These are phyloP conservation scores for Escallonia herrerae DNA, from an alignment of 129 eudicot species.

Conservation along the genomic window DNA sequence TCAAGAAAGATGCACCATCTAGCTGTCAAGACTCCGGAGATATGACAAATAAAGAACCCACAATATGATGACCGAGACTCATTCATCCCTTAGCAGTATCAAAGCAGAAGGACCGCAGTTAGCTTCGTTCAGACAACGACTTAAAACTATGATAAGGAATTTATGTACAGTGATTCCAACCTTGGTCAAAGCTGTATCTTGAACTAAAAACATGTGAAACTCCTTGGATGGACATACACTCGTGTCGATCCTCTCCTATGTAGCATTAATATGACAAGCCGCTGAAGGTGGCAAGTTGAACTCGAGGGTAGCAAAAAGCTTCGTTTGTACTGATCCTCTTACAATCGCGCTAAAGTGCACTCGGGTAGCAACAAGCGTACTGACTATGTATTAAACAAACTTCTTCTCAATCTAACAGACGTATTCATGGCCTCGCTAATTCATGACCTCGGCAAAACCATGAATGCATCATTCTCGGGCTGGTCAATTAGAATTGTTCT, in stretches of 20 bases:
- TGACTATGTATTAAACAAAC: neutral
- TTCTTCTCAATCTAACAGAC: neutral
- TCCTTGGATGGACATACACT: neutral
- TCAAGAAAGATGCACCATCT: too few relatives aligned
- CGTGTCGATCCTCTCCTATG: neutral
- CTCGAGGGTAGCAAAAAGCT: neutral
- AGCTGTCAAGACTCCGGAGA: too few relatives aligned
- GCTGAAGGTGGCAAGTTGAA: neutral
- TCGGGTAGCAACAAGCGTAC: neutral
- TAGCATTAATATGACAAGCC: neutral
- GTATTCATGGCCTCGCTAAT: neutral
- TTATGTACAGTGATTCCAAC: too few relatives aligned
- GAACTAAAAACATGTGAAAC: neutral
- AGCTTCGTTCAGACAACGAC: too few relatives aligned
- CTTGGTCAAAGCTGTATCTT: too few relatives aligned
- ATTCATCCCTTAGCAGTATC: too few relatives aligned
- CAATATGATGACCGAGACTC: too few relatives aligned
- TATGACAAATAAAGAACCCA: too few relatives aligned
- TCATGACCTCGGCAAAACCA: neutral
- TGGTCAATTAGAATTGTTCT: slow-evolving; percentile 47
- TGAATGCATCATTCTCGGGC: slow-evolving; percentile 1
- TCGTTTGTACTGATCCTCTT: too few relatives aligned
- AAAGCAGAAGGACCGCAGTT: too few relatives aligned
- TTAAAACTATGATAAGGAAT: too few relatives aligned
- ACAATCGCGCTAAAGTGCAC: too few relatives aligned